Conservation (phyloP, 1,284 basidiomycete species). For the Ganoderma boninense region DNA sequence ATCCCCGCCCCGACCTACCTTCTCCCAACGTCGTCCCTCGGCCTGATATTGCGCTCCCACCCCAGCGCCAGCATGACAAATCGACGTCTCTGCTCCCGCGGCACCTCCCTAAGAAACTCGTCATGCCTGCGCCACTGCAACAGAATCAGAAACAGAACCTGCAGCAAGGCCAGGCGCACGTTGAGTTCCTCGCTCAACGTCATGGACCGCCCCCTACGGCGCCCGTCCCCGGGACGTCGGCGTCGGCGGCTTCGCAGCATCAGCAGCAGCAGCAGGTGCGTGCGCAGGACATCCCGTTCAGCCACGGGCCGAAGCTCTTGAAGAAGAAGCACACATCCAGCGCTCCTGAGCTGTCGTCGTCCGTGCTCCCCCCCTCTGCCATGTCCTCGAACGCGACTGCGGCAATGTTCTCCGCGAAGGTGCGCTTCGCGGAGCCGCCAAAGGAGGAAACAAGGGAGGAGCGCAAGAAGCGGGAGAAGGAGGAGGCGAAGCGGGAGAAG, state of each 20-base stretch:
- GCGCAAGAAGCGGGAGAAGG: conserved; percentile 28
- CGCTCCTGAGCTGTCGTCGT: conserved; percentile 13
- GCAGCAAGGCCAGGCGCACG: conserved; percentile 22
- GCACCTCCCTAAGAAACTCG: conserved; percentile 66
- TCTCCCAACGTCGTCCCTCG: conserved; percentile 21
- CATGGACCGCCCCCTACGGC: conserved; percentile 15
- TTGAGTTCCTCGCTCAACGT: conserved; percentile 29
- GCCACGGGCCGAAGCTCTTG: conserved; percentile 34
- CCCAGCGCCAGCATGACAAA: conserved; percentile 27
- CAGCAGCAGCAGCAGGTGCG: conserved; percentile 23
- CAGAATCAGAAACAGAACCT: conserved; percentile 30
- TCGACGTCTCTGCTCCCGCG: conserved; percentile 43
- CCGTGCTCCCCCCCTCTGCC: not conserved
- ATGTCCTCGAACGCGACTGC: conserved; percentile 34
- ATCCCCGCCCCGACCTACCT: conserved; percentile 17
- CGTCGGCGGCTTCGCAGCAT: not conserved
- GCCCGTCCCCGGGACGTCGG: conserved; percentile 6
- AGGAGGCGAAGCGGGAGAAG: conserved; percentile 26
- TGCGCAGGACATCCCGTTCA: conserved; percentile 34
- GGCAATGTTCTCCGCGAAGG: conserved; percentile 36
- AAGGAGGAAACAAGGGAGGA: conserved; percentile 34
- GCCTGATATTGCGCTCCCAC: conserved; percentile 41
- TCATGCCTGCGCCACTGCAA: conserved; percentile 70
- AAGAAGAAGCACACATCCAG: conserved; percentile 30
- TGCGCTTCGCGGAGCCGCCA: conserved; percentile 32